Evolutionary conservation across 2,329 filamentous ascomycete species (phyloP), one percentile per base, ranked within the genome.

Genomic region (Penicillium sp.): DNA sequence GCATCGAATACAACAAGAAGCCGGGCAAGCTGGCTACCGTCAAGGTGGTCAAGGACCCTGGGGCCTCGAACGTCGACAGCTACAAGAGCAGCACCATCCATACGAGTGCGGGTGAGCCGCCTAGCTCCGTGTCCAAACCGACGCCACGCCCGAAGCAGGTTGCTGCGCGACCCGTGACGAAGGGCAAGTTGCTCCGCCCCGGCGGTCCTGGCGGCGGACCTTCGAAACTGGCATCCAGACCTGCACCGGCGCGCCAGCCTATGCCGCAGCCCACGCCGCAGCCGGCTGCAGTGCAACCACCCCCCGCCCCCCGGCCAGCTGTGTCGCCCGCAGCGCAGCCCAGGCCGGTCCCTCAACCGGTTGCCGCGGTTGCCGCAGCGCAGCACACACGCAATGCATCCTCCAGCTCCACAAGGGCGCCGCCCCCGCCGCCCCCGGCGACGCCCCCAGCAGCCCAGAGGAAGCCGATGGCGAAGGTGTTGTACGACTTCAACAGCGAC

Each of bases 1-100:
- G 72, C 5, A 90, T 98, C 59, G 88, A 95, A 66, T 98, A 95
- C 70, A 90, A 91, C 65, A 98, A 97, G 78, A 98, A 98, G 72
- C 93, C 93, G 1, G 88, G 88, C 48, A 98, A 98, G 74, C 79
- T 88, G 68, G 86, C 91, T 47, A 72, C 82, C 6, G 86, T 98
- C 64, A 97, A 97, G 74, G 87, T 87, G 7, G 65, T 95, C 53
- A 95, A 95, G 71, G 93, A 98, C 65, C 83, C 90, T 0, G 80
- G 83, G 45, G 79, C 85, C 45, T 73, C 77, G 3, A 70, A 78
- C 45, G 83, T 83, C 42, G 93, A 98, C 69, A 80, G 83, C 55
- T 98, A 98, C 77, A 98, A 98, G 79, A 96, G 89, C 67, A 84
- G 87, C 52, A 84, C 84, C 15, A 83, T 98, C 46, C 93, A 96